phyloP scores from a whole-genome alignment of 306 rosid genomes.

The Sicyos edulis region DNA sequence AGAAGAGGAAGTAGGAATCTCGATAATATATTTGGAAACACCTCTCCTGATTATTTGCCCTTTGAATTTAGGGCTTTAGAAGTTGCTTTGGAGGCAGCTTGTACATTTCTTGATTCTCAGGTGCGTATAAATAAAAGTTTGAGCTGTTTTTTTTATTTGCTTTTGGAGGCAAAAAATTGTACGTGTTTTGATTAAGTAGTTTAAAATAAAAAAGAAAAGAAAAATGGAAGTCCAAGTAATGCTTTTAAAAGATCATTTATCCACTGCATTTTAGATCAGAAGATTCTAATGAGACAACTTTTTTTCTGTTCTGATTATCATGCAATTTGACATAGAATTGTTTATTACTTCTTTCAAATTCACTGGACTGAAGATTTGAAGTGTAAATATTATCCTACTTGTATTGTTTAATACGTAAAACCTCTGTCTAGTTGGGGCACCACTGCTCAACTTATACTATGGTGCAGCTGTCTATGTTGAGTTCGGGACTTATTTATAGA shows the following conservation, averaged over 20 bases:
- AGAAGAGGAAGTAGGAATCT: conserved; percentile 69
- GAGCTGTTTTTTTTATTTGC: background rate
- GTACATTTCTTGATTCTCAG: conserved; percentile 97
- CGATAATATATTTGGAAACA: conserved; percentile 53
- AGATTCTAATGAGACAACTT: background rate
- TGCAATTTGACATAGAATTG: background rate
- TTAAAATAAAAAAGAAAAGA: background rate
- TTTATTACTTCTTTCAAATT: background rate
- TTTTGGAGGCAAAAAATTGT: conserved; percentile 7
- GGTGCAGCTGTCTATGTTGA: no score
- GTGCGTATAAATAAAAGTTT: conserved; percentile 41
- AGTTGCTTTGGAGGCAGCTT: conserved; percentile 95
- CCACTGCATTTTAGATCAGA: background rate
- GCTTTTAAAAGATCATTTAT: background rate
- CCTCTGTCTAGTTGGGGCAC: background rate
- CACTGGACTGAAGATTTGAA: background rate
- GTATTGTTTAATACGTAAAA: background rate
- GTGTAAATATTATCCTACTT: background rate
- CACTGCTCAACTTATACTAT: background rate
- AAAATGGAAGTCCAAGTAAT: background rate
- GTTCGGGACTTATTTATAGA: background rate
- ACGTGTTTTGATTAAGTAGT: background rate
- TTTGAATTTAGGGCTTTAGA: conserved; percentile 96
- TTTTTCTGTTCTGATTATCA: background rate
- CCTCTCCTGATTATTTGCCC: conserved; percentile 93